Evolutionary conservation across 2,329 filamentous ascomycete species (phyloP), one percentile per base, ranked within the genome.

Genomic region (Penicillium freii): DNA sequence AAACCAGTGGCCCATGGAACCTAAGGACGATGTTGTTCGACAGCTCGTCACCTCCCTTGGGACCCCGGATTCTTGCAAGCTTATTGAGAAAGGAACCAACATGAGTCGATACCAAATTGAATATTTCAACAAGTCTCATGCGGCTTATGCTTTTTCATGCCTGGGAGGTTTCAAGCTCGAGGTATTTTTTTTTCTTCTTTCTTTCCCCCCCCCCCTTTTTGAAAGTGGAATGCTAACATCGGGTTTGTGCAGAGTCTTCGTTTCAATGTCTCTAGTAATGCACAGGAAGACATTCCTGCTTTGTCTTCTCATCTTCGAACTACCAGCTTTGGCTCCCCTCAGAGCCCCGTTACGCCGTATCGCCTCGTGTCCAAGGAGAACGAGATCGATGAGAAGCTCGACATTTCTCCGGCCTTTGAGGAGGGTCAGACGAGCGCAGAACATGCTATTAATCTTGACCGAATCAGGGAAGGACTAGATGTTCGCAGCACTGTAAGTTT

Each of bases 401-500:
- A 36, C 3, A 3, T 45, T 27, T 45, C 50, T 19, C 39, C 50
- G 9, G 23, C 17, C 44, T 27, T 10, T 7, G 50, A 19, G 4
- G 21, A 19, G 2, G 29, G 50, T 7, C 21, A 27, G 29, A 34
- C 21, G 1, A 34, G 21, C 11, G 6, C 17, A 7, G 39, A 44
- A 11, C 17, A 45, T 25, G 8, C 5, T 10, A 46, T 45, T 25
- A 1, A 15, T 10, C 39, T 46, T 6, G 50, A 45, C 5, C 39
- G 50, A 36, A 52, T 52, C 40, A 27, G 8, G 8, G 11, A 52
- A 4, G 56, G 56, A 19, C 4, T 43, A 17, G 58, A 60, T 19
- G 19, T 42, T 27, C 53, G 59, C 17, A 60, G 40, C 19, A 60
- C 59, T 6, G 54, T 61, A 40, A 29, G 56, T 50, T 25, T 10